Conservation (phyloP, 1,139 yeast genomes). For the Kluyveromyces sp. region DNA sequence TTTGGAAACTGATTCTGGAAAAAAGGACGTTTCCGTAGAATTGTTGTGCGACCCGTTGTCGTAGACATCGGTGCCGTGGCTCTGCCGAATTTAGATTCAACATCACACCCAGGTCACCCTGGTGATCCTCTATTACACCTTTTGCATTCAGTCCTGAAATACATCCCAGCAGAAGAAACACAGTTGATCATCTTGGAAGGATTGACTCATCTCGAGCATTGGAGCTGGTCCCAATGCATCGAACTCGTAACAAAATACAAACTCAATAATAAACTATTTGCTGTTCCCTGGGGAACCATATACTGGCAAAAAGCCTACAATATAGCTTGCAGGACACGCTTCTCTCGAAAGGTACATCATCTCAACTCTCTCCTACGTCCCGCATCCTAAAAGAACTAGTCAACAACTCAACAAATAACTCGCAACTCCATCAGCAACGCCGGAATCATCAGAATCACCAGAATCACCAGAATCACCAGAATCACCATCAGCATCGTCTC, state of each 20-base stretch:
- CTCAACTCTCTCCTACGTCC: background rate
- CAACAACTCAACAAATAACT: background rate
- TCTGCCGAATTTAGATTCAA: background rate
- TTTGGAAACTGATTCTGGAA: background rate
- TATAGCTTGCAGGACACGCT: background rate
- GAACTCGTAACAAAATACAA: background rate
- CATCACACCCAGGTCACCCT: background rate
- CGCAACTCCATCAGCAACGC: background rate
- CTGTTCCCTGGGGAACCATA: constrained; percentile 4
- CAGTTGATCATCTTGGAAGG: constrained; percentile 19
- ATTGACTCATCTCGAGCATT: constrained; percentile 16
- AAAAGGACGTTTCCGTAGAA: background rate
- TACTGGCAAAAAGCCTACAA: background rate
- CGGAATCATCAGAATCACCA: too few relatives aligned
- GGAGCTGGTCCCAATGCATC: constrained; percentile 12
- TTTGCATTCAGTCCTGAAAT: background rate
- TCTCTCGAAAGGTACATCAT: too few relatives aligned
- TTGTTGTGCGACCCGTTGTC: constrained; percentile 1
- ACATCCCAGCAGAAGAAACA: background rate
- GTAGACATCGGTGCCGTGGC: background rate
- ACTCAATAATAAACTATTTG: background rate
- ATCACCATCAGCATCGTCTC: too few relatives aligned
- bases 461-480: too few relatives aligned
- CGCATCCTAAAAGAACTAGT: background rate
- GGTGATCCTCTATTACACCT: background rate